Conservation (phyloP, 768 basidiomycete genomes). For the Paxillus rubicundulus region DNA sequence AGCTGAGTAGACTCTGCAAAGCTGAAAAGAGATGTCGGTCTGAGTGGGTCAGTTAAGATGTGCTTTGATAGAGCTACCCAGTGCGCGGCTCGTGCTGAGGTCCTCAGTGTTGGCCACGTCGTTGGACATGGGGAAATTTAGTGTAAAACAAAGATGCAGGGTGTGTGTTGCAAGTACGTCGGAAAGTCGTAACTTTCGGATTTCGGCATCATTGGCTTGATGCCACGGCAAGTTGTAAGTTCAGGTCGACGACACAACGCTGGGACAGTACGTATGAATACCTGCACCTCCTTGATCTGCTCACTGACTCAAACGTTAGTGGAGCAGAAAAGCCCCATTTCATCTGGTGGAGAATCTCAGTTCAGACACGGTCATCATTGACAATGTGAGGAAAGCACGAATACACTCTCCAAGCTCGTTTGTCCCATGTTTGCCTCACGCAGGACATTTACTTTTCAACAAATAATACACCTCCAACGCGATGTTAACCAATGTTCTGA, state of each 20-base stretch:
- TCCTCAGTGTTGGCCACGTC: slow-evolving; percentile 18
- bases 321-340: no score
- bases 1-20: slow-evolving; percentile 38
- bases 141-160: neutral
- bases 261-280: no score
- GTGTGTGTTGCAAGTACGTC: no score
- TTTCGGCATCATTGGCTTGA: no score
- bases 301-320: no score
- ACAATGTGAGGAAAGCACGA: slow-evolving; percentile 15
- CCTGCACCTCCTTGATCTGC: no score
- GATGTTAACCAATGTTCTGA: slow-evolving; percentile 27
- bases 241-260: no score
- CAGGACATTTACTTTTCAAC: slow-evolving; percentile 31
- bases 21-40: slow-evolving; percentile 25
- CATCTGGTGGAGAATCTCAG: slow-evolving; percentile 27
- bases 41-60: slow-evolving; percentile 6
- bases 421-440: neutral
- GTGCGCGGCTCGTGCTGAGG: slow-evolving; percentile 31
- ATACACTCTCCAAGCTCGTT: neutral
- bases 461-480: slow-evolving; percentile 29
- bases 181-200: no score
- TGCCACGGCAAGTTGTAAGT: no score
- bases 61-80: slow-evolving; percentile 29
- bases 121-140: slow-evolving; percentile 19
- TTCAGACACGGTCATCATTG: slow-evolving; percentile 26